Evolutionary conservation across 176 grass and related monocot genomes (phyloP), one percentile per base, ranked within the genome.

Genomic region (Avena atlantica): DNA sequence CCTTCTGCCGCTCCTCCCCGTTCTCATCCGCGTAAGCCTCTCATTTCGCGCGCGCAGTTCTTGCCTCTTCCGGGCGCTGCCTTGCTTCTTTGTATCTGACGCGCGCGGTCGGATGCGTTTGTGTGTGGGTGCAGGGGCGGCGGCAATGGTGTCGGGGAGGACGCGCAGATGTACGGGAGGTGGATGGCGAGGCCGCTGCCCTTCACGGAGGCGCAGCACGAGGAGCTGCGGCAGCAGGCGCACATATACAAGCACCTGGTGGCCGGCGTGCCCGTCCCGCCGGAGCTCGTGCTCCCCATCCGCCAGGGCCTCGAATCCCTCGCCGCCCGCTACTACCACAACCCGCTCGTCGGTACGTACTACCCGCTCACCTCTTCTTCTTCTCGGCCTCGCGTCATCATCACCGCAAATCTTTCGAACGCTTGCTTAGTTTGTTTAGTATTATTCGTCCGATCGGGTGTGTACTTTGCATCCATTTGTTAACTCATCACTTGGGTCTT

Each of bases 221-320:
- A 90, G 84, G 95, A 98, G 88, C 91, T 98, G 70, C 89, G 93
- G 89, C 89, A 91, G 59, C 95, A 98, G 86, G 93, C 87, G 44
- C 91, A 92, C 31, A 93, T 98, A 31, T 95, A 91, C 87, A 95
- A 98, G 95, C 88, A 98, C 86, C 84, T 98, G 50, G 87, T 89
- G 5, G 88, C 89, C 56, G 95, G 95, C 44, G 93, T 90, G 53
- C 87, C 93, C 83, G 90, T 98, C 48, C 95, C 95, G 56, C 85
- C 84, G 81, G 87, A 98, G 89, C 93, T 98, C 42, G 81, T 95
- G 25, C 20, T 92, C 53, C 89, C 85, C 15, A 87, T 98, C 77
- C 90, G 92, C 57, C 91, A 90, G 47, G 91, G 94, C 72, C 63
- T 91, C 49, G 96, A 98, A 16, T 72, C 92, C 76, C 71, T 96